Evolutionary conservation across 129 eudicot genomes (phyloP).

Genomic region (Ambrosia trifida): DNA sequence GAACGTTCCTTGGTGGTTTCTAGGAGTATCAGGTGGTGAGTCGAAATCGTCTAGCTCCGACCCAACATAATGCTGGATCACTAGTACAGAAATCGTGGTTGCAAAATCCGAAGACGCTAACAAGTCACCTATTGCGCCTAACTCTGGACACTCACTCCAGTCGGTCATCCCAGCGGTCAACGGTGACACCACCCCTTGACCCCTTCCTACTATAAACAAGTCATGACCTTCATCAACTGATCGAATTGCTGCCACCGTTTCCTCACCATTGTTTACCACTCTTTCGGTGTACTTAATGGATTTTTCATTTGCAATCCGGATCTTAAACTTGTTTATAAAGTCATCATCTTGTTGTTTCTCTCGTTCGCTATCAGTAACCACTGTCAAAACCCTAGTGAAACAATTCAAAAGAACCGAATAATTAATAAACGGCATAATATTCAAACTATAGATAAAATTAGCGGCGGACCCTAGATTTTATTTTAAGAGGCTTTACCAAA

Average conservation of each 20-base stretch:
- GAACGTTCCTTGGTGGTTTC: slow-evolving; percentile 24
- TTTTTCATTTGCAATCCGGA: slow-evolving; percentile 31
- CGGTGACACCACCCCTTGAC: slow-evolving; percentile 65
- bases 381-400: slow-evolving; percentile 33
- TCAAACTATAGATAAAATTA: too few species aligned
- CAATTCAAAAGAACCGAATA: too few species aligned
- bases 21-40: slow-evolving; percentile 53
- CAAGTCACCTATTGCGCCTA: slow-evolving; percentile 84
- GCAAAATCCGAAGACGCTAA: slow-evolving; percentile 86
- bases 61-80: slow-evolving; percentile 71
- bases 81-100: slow-evolving; percentile 64
- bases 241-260: slow-evolving; percentile 67
- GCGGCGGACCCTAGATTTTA: too few species aligned
- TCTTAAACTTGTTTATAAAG: slow-evolving; percentile 52
- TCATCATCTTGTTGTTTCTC: slow-evolving; percentile 66
- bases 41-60: slow-evolving; percentile 36
- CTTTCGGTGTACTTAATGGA: slow-evolving; percentile 46
- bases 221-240: slow-evolving; percentile 60
- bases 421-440: too few species aligned
- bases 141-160: slow-evolving; percentile 97
- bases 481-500: too few species aligned
- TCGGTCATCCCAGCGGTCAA: slow-evolving; percentile 83
- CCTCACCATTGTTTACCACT: slow-evolving; percentile 68
- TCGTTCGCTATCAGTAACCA: slow-evolving; percentile 54
- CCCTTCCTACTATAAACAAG: slow-evolving; percentile 78